A percentile compares a stretch with the other conserved stretches of the same genome.
Evolutionary conservation across 805 yeast genomes (phyloP).

Genomic region (Groenewaldozyma salmanticensis): DNA sequence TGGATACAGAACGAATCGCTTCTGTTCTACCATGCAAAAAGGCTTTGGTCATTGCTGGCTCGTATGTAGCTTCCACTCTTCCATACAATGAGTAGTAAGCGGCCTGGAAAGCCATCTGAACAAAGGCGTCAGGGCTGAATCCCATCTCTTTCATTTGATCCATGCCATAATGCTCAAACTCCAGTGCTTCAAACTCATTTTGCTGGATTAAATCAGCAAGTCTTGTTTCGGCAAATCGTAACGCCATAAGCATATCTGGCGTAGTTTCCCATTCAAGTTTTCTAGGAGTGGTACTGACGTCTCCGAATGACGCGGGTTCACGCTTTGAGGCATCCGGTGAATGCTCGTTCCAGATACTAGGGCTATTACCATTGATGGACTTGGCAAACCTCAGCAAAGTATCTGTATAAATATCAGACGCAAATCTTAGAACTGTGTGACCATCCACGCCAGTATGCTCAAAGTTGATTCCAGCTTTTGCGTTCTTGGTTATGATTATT

Average conservation of each 20-base stretch:
- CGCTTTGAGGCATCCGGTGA: constrained; percentile 40
- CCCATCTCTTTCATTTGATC: constrained; percentile 74
- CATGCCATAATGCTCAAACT: constrained; percentile 59
- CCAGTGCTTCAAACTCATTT: constrained; percentile 75
- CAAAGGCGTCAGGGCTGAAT: constrained; percentile 88
- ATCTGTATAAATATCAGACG: constrained; percentile 85
- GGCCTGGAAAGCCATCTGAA: constrained; percentile 89
- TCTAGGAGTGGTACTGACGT: constrained; percentile 58
- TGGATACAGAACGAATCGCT: constrained; percentile 77
- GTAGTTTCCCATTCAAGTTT: constrained; percentile 85
- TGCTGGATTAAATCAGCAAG: constrained; percentile 80
- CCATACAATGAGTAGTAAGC: constrained; percentile 89
- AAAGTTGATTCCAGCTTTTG: constrained; percentile 87
- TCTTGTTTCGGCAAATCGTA: constrained; percentile 86
- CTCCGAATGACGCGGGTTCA: constrained; percentile 35
- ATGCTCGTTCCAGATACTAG: constrained; percentile 54
- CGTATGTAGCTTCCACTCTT: constrained; percentile 86
- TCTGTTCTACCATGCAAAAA: constrained; percentile 89
- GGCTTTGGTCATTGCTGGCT: constrained; percentile 90
- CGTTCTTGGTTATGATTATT: constrained; percentile 76
- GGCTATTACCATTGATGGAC: constrained; percentile 66
- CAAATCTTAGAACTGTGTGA: constrained; percentile 82
- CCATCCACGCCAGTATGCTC: constrained; percentile 93
- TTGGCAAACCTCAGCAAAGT: constrained; percentile 80
- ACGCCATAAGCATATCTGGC: constrained; percentile 62